Evolutionary conservation across 2,329 filamentous ascomycete genomes (phyloP).

Genomic region (Cercospora citrullina): DNA sequence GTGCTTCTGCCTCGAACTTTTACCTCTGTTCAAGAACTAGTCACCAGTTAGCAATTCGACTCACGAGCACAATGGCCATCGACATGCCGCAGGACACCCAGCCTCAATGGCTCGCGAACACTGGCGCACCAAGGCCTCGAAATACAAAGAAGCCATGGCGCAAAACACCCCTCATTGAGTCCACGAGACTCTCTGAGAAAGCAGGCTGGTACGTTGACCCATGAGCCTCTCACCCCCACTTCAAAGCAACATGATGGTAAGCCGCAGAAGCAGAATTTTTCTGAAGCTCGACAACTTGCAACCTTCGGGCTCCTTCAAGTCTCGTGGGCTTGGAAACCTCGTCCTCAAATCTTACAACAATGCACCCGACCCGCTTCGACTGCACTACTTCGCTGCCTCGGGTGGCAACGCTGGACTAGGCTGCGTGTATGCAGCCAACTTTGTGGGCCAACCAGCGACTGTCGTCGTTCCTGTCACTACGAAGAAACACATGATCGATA

Average conservation of each 20-base stretch:
- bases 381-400: constrained; percentile 75
- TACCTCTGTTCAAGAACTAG: constrained; percentile 3
- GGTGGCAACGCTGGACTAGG: constrained; percentile 86
- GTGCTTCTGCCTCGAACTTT: neutral
- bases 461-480: constrained; percentile 71
- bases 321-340: constrained; percentile 69
- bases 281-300: constrained; percentile 85
- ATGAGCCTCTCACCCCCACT: neutral
- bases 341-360: constrained; percentile 35
- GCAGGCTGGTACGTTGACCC: constrained; percentile 65
- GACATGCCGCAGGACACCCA: constrained; percentile 9
- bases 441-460: constrained; percentile 66
- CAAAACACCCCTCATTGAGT: constrained; percentile 70
- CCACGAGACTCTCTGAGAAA: constrained; percentile 63
- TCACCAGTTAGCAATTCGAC: neutral
- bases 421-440: constrained; percentile 69
- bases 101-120: constrained; percentile 17
- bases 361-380: constrained; percentile 30
- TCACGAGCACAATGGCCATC: constrained; percentile 17
- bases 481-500: constrained; percentile 68
- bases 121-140: constrained; percentile 3
- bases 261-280: constrained; percentile 66
- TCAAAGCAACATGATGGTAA: constrained; percentile 15
- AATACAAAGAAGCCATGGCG: constrained; percentile 59
- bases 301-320: constrained; percentile 87